These are phyloP conservation scores for Phytophthora pinifolia DNA, from an alignment of 352 stramenopile genomes.

Conservation along the genomic window DNA sequence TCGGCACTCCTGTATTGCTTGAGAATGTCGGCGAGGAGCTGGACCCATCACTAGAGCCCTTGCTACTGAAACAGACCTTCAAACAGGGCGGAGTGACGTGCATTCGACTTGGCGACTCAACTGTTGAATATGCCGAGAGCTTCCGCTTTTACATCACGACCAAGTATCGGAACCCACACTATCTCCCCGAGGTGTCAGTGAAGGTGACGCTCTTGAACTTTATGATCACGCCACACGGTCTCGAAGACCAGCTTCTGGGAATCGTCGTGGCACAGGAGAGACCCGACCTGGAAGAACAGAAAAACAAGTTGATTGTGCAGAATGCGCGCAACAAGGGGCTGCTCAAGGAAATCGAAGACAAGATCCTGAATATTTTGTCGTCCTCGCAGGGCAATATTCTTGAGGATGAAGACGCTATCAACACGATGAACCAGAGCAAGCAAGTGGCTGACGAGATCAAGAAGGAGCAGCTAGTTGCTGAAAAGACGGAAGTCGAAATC, in stretches of 20 bases:
- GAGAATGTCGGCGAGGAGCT: conserved; percentile 94
- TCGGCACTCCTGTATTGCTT: conserved; percentile 90
- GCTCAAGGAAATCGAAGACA: conserved; percentile 95
- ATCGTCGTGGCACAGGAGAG: conserved; percentile 93
- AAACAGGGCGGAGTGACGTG: conserved; percentile 92
- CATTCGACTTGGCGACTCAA: conserved; percentile 92
- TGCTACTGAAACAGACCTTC: conserved; percentile 94
- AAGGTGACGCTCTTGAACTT: conserved; percentile 95
- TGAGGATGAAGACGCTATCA: conserved; percentile 92
- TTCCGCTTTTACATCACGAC: conserved; percentile 96
- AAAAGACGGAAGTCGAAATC: conserved; percentile 92
- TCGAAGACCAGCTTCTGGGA: conserved; percentile 92
- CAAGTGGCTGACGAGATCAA: conserved; percentile 93
- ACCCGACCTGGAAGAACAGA: conserved; percentile 92
- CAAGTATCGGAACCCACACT: conserved; percentile 93
- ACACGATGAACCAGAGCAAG: conserved; percentile 92
- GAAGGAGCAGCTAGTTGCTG: conserved; percentile 89
- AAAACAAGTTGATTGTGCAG: conserved; percentile 93
- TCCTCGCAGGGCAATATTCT: conserved; percentile 93
- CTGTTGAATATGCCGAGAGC: conserved; percentile 90
- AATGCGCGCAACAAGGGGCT: conserved; percentile 90
- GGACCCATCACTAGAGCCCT: conserved; percentile 90
- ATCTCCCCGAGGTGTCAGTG: conserved; percentile 92
- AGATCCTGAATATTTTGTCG: conserved; percentile 92
- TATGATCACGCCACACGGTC: conserved; percentile 93